Percentiles rank a stretch among this genome's conserved stretches.
phyloP scores from a whole-genome alignment of 345 rosid species.

The Durio zibethinus region DNA sequence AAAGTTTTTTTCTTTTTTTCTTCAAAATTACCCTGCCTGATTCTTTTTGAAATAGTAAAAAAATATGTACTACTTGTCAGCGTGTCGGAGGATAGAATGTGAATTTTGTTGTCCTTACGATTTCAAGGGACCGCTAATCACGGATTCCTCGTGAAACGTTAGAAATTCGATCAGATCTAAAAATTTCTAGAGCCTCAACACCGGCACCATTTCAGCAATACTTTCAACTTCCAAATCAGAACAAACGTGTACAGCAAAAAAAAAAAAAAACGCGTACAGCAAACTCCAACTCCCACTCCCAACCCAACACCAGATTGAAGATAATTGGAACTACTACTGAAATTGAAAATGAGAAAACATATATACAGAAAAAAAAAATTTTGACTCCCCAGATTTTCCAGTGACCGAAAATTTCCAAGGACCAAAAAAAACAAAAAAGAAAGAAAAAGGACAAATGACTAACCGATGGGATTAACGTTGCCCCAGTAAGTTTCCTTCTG shows the following conservation, averaged over 20 bases:
- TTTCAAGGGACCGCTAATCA: conserved; percentile 6
- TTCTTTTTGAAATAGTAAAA: not conserved
- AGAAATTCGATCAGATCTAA: conserved; percentile 12
- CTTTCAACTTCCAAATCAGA: not conserved
- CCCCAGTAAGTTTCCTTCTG: conserved; percentile 99
- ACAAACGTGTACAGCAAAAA: too few relatives aligned
- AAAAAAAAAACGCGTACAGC: not conserved
- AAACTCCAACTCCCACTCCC: not conserved
- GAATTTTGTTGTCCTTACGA: not conserved
- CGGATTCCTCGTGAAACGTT: conserved; percentile 6
- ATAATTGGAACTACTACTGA: not conserved
- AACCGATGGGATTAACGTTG: conserved; percentile 99
- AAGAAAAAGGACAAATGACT: not conserved
- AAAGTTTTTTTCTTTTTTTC: rapidly evolving
- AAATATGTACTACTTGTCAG: not conserved
- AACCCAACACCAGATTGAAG: not conserved
- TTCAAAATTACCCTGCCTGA: not conserved
- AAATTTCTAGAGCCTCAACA: not conserved
- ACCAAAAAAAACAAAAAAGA: not conserved
- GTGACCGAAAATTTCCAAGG: not conserved
- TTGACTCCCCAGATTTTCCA: not conserved
- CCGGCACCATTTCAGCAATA: not conserved
- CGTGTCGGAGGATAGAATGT: not conserved
- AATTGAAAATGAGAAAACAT: not conserved
- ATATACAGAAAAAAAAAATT: not conserved